Evolutionary conservation across 2,329 filamentous ascomycete genomes (phyloP).

Genomic region (Magnaporthales sp.): DNA sequence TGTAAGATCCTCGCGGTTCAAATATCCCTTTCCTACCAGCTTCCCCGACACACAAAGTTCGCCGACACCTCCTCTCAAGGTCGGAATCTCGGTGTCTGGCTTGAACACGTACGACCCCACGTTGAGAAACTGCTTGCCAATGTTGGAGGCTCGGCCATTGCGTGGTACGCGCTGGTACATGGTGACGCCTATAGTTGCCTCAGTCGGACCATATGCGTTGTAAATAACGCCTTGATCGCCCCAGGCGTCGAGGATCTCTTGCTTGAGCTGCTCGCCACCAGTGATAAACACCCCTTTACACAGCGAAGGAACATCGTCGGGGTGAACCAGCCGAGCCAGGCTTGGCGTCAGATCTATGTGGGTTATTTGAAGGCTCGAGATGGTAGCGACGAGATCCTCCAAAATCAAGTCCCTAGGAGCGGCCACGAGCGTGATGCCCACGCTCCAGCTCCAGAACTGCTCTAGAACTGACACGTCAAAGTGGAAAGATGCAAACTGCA

Average conservation of each 20-base stretch:
- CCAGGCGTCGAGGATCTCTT: slow-evolving; percentile 84
- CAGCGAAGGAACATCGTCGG: slow-evolving; percentile 70
- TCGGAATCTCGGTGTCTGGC: slow-evolving; percentile 59
- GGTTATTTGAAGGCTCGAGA: slow-evolving; percentile 66
- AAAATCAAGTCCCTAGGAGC: slow-evolving; percentile 79
- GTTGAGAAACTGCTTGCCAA: slow-evolving; percentile 78
- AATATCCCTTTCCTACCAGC: slow-evolving; percentile 82
- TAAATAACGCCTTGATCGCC: slow-evolving; percentile 73
- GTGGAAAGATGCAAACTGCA: slow-evolving; percentile 91
- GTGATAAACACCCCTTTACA: slow-evolving; percentile 86
- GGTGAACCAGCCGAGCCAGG: slow-evolving; percentile 68
- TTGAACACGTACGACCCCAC: slow-evolving; percentile 75
- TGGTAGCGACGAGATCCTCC: slow-evolving; percentile 68
- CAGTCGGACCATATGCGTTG: slow-evolving; percentile 88
- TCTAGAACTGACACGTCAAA: slow-evolving; percentile 92
- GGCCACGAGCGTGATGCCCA: slow-evolving; percentile 75
- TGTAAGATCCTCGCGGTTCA: slow-evolving; percentile 73
- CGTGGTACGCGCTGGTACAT: slow-evolving; percentile 75
- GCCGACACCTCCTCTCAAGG: slow-evolving; percentile 70
- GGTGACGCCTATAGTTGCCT: slow-evolving; percentile 86
- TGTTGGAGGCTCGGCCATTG: slow-evolving; percentile 78
- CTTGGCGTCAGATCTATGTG: slow-evolving; percentile 91
- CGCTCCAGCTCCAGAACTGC: slow-evolving; percentile 93
- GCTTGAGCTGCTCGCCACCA: slow-evolving; percentile 78
- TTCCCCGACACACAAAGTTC: slow-evolving; percentile 84